Evolutionary conservation across 176 grass and related monocot species (phyloP), one percentile per base, ranked within the genome.

Genomic region (Tillandsia leiboldiana): DNA sequence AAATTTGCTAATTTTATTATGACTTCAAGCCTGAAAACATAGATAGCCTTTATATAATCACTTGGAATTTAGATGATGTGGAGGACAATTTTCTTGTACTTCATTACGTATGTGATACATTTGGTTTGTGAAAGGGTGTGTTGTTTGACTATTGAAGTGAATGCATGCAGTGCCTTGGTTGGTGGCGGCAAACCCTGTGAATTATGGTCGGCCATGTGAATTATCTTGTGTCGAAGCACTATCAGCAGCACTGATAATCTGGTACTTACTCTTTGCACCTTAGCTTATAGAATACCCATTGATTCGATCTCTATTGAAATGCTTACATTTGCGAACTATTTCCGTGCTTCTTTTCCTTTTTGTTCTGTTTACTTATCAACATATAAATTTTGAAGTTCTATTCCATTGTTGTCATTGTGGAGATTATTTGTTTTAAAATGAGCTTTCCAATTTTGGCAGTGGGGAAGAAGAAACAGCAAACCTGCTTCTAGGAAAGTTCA

Each of bases 141-240:
- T 2, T 69, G 5, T 49, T 69, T 56, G 50, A 26, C 23, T 82
- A 61, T n/a, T 11, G 47, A 42, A 11, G 33, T 59, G 12, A 73
- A 68, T 75, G 18, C 12, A 81, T 77, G 65, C 84, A 97, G 93
- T 97, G 77, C 89, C 93, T 56, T 97, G 93, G 93, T 87, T 97
- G 77, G 93, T 97, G 71, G 93, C 93, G 71, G 93, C 93, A 75
- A 97, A 97, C 71, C 93, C 93, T 70, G 93, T 97, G 54, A 97
- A 97, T 81, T 97, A 92, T 79, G 93, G 93, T 2, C 89, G 81
- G 10, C 93, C 93, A 83, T 97, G 93, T 72, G 74, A 97, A 66
- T 71, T 97, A 72, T 97, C 93, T 26, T 97, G 93, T 81, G 93
- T 97, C 58, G 93, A 97, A 87, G 93, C 93, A 78, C 81, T 97